Percentiles rank a stretch among this genome's conserved stretches.
Evolutionary conservation across 257 asterid genomes (phyloP).

Genomic region (Perilla frutescens): DNA sequence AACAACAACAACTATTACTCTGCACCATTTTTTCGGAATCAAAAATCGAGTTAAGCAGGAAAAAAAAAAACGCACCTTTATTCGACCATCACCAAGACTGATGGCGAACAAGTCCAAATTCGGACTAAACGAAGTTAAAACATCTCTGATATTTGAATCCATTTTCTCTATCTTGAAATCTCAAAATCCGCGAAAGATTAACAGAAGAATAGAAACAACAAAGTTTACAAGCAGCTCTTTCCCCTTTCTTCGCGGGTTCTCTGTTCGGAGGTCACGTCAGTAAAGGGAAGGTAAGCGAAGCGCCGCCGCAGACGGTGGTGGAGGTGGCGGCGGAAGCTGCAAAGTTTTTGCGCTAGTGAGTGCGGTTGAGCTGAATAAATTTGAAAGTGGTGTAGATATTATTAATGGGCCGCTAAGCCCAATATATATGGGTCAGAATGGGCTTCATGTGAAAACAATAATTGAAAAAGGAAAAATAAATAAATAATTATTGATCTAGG

Average conservation of each 20-base stretch:
- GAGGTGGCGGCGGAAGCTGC: constrained; percentile 43
- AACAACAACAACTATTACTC: background rate
- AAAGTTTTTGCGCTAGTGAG: background rate
- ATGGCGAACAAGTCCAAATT: constrained; percentile 71
- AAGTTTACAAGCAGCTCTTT: background rate
- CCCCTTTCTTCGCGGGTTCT: background rate
- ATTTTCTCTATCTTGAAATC: constrained; percentile 37
- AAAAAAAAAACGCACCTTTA: constrained; percentile 54
- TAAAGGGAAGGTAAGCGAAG: background rate
- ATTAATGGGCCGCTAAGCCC: constrained; percentile 30
- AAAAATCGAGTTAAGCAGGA: background rate
- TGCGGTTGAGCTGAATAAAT: constrained; percentile 18
- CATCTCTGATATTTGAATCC: constrained; percentile 69
- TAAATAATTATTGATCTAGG: background rate
- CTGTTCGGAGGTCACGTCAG: background rate
- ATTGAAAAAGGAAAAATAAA: too few species aligned
- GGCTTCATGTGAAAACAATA: background rate
- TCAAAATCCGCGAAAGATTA: constrained; percentile 13
- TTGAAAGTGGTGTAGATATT: constrained; percentile 8
- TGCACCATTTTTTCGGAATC: constrained; percentile 10
- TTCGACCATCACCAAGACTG: constrained; percentile 80
- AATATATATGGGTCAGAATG: background rate
- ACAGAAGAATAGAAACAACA: background rate
- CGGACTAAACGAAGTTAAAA: constrained; percentile 78
- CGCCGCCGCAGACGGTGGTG: constrained; percentile 42